Evolutionary conservation across 2,329 filamentous ascomycete species (phyloP), one percentile per base, ranked within the genome.

Genomic region (Talaromyces sp.): DNA sequence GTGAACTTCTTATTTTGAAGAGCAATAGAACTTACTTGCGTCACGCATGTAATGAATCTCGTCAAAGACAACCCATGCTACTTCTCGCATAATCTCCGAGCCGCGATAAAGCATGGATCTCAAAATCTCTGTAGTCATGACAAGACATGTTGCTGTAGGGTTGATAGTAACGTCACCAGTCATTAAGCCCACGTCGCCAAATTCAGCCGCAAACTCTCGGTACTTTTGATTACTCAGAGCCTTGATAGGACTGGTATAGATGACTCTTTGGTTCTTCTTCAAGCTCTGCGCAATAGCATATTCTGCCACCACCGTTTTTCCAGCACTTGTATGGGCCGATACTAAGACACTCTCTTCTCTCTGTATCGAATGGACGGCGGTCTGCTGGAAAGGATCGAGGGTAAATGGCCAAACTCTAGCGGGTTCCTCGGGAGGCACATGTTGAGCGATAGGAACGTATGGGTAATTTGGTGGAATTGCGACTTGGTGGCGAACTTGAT

Each of bases 111-210:
- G 76, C 95, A 99, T 99, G 18, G 93, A 98, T 56, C 95, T 89
- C 73, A 99, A 78, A 92, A 99, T 99, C 81, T 99, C 95, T 0
- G 95, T 99, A 0, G 95, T 99, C 95, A 99, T 99, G 71, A 99
- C 95, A 63, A 99, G 82, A 75, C 95, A 99, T 64, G 93, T 98
- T 14, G 95, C 95, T 3, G 95, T 98, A 3, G 96, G 96, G 76
- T 99, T 99, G 78, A 99, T 99, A 25, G 95, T 99, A 66, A 98
- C 93, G 84, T 99, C 95, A 72, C 95, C 95, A 5, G 95, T 99
- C 93, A 99, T 98, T 65, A 99, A 83, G 63, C 95, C 95, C 58
- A 97, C 93, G 73, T 99, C 95, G 64, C 93, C 93, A 79, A 99
- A 99, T 64, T 96, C 91, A 46, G 90, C 91, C 69, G 90, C 88